Base-by-base conservation (phyloP, 495 filamentous ascomycete species). In the Trypethelium eluteriae region DNA sequence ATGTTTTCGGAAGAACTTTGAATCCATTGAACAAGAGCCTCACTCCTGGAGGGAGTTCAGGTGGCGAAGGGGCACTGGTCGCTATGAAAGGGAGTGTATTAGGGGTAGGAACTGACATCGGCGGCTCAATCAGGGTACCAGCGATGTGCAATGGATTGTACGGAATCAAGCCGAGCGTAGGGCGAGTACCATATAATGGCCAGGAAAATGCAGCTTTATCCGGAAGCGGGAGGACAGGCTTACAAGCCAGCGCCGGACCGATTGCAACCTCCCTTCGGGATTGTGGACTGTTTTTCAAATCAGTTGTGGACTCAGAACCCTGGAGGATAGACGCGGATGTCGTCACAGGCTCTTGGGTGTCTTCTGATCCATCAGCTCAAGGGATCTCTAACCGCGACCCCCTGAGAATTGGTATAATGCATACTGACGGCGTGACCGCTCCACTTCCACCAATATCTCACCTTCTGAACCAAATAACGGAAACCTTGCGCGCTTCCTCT, bases 111-210 rank as follows among this genome's bases (percentile, higher is more conserved):
- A 90, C 88, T 14, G 89, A 92, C 76, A 86, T 92, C 62, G 89
- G 88, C 0, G 89, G 89, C 7, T 86, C 80, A 67, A 82, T 91
- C 25, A 79, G 89, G 0, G 84, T 89, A 63, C 89, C 89, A 2
- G 80, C 85, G 36, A 82, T 81, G 2, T 89, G 89, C 67, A 86
- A 86, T 71, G 83, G 80, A 3, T 69, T 87, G 1, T 89, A 83
- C 76, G 86, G 86, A 0, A 69, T 85, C 53, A 85, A 84, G 66
- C 82, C 83, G 5, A 83, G 76, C 65, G 68, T 69, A 1, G 82
- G 82, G 11, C 79, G 88, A 9, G 72, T 92, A 3, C 85, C 89
- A 16, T 78, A 76, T 65, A 69, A 69, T 3, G 79, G 84, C 0
- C 81, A 83, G 66, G 74, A 80, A 66, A 76, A 71, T 36, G 82